phyloP scores from a whole-genome alignment of 2,329 filamentous ascomycete genomes.

The Thermomyces lanuginosus region DNA sequence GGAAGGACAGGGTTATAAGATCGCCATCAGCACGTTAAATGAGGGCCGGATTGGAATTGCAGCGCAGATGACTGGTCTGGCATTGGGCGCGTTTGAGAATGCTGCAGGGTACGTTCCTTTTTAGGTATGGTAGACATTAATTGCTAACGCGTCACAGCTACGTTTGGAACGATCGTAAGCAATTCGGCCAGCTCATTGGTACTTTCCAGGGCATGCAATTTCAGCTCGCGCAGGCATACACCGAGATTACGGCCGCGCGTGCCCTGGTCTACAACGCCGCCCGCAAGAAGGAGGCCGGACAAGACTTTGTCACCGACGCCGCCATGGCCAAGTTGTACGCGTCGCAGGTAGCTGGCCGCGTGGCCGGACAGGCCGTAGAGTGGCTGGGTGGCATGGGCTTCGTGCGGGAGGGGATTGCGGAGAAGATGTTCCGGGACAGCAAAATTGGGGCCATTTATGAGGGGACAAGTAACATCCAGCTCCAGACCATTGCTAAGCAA shows the following conservation, averaged over 20 bases:
- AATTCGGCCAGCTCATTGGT: conserved; percentile 85
- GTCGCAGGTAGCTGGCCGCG: conserved; percentile 77
- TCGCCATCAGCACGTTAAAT: conserved; percentile 84
- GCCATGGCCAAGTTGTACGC: conserved; percentile 97
- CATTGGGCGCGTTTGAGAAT: conserved; percentile 88
- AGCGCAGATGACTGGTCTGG: conserved; percentile 95
- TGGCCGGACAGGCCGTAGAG: conserved; percentile 75
- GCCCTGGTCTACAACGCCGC: conserved; percentile 91
- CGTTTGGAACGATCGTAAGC: conserved; percentile 95
- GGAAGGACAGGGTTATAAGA: conserved; percentile 90
- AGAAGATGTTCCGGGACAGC: conserved; percentile 95
- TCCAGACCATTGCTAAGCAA: conserved; percentile 54
- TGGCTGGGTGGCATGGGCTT: conserved; percentile 99
- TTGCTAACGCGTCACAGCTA: conserved; percentile 37
- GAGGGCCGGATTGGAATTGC: conserved; percentile 96
- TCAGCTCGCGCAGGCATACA: conserved; percentile 90
- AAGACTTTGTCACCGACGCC: conserved; percentile 87
- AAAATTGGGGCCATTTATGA: conserved; percentile 99
- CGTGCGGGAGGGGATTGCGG: conserved; percentile 83
- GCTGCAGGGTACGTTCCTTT: conserved; percentile 49
- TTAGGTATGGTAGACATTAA: background rate
- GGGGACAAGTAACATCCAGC: conserved; percentile 54
- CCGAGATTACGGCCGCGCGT: conserved; percentile 79
- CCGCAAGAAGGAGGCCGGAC: conserved; percentile 92
- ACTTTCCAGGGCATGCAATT: conserved; percentile 99